Conservation (phyloP, 2,329 filamentous ascomycete genomes). For the Aschersonia sp. region DNA sequence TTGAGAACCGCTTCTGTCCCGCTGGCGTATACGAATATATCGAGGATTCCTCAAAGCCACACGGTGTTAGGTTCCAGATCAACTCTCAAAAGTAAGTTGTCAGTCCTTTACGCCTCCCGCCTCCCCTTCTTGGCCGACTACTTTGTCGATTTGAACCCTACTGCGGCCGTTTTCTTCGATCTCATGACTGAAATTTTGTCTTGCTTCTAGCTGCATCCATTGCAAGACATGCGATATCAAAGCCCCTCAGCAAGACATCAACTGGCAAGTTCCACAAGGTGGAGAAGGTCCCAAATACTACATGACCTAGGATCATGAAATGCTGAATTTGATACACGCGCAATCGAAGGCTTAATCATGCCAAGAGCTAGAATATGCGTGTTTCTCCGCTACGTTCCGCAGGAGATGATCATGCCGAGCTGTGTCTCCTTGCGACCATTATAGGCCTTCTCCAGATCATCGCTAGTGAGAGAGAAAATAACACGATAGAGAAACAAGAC, state of each 20-base stretch:
- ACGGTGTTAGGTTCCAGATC: slow-evolving; percentile 93
- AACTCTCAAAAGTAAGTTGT: slow-evolving; percentile 84
- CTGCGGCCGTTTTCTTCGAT: background rate
- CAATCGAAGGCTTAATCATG: too few relatives aligned
- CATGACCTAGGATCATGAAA: slow-evolving; percentile 34
- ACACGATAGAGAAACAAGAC: too few relatives aligned
- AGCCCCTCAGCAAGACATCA: slow-evolving; percentile 91
- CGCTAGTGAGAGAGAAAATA: too few relatives aligned
- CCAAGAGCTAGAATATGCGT: too few relatives aligned
- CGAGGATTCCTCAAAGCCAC: slow-evolving; percentile 73
- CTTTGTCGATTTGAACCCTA: background rate
- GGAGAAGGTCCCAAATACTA: slow-evolving; percentile 66
- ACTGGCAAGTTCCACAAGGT: slow-evolving; percentile 89
- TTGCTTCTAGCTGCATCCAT: slow-evolving; percentile 67
- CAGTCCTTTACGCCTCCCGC: too few relatives aligned
- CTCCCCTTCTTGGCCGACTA: too few relatives aligned
- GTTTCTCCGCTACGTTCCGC: too few relatives aligned
- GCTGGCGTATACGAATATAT: slow-evolving; percentile 97
- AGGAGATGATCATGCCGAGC: too few relatives aligned
- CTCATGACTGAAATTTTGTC: background rate
- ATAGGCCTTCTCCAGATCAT: too few relatives aligned
- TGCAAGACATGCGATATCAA: slow-evolving; percentile 99
- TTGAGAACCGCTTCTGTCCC: slow-evolving; percentile 95
- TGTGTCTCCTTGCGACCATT: too few relatives aligned
- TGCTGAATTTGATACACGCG: background rate